These are phyloP conservation scores for Saccharum spontaneum DNA, from an alignment of 176 grass and related monocot species.

Conservation along the genomic window DNA sequence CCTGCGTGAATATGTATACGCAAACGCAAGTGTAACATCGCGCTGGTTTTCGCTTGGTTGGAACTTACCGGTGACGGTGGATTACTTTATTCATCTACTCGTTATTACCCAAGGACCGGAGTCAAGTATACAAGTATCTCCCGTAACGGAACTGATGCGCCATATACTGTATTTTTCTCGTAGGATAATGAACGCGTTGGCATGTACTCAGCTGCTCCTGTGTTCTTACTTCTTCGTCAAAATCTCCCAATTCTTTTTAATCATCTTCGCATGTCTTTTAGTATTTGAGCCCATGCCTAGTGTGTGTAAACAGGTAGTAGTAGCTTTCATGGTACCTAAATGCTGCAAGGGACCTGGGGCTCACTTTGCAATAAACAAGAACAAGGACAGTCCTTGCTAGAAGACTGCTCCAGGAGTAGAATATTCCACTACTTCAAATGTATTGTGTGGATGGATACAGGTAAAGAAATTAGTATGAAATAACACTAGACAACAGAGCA, in stretches of 20 bases:
- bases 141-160: background rate
- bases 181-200: background rate
- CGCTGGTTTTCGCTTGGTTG: too few relatives aligned
- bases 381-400: background rate
- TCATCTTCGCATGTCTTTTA: background rate
- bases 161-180: background rate
- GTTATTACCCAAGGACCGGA: background rate
- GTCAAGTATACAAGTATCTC: background rate
- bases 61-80: too few relatives aligned
- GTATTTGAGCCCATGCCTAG: background rate
- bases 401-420: background rate
- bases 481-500: background rate
- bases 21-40: too few relatives aligned
- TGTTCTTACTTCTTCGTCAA: background rate
- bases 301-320: conserved; percentile 11
- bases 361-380: background rate
- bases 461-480: background rate
- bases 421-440: background rate
- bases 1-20: too few relatives aligned
- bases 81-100: background rate
- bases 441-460: background rate
- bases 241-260: background rate
- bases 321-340: background rate
- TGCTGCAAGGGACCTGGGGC: background rate
- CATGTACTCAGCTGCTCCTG: background rate